phyloP scores from a whole-genome alignment of 345 rosid genomes.

The Hypericum perforatum region DNA sequence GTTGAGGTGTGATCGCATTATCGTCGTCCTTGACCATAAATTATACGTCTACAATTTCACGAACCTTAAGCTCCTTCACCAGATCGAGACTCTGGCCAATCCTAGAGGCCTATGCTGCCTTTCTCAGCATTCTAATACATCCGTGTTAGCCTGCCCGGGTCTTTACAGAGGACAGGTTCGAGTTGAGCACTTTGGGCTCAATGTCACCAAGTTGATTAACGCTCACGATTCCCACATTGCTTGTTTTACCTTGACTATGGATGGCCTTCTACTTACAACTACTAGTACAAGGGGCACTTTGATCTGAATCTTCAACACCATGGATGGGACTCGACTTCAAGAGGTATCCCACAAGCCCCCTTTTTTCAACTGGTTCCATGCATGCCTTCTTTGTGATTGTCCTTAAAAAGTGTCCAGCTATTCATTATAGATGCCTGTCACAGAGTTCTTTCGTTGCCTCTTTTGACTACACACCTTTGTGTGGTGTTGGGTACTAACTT shows the following conservation, averaged over 20 bases:
- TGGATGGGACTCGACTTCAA: conserved; percentile 84
- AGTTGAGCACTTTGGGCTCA: conserved; percentile 72
- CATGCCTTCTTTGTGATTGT: too few relatives aligned
- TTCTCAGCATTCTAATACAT: conserved; percentile 63
- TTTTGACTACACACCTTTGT: too few relatives aligned
- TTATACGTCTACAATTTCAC: conserved; percentile 61
- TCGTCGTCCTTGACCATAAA: conserved; percentile 83
- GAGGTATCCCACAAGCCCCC: conserved; percentile 39
- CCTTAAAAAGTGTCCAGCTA: not conserved
- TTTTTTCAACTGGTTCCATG: too few relatives aligned
- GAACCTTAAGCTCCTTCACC: conserved; percentile 77
- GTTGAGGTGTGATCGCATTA: conserved; percentile 62
- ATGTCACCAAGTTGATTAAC: conserved; percentile 52
- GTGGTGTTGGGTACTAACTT: too few relatives aligned
- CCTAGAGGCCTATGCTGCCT: conserved; percentile 84
- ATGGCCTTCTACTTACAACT: conserved; percentile 87
- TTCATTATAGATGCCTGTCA: too few relatives aligned
- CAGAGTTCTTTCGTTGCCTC: too few relatives aligned
- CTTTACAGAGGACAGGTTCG: conserved; percentile 73
- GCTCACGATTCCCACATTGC: conserved; percentile 81
- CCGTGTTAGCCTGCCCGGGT: conserved; percentile 84
- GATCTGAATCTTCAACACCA: conserved; percentile 81
- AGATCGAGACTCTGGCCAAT: conserved; percentile 70
- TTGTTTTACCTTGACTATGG: conserved; percentile 72
- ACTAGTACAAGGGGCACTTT: conserved; percentile 86